These are phyloP conservation scores for Cercospora sesami DNA, from an alignment of 2,329 filamentous ascomycete species.

Conservation along the genomic window DNA sequence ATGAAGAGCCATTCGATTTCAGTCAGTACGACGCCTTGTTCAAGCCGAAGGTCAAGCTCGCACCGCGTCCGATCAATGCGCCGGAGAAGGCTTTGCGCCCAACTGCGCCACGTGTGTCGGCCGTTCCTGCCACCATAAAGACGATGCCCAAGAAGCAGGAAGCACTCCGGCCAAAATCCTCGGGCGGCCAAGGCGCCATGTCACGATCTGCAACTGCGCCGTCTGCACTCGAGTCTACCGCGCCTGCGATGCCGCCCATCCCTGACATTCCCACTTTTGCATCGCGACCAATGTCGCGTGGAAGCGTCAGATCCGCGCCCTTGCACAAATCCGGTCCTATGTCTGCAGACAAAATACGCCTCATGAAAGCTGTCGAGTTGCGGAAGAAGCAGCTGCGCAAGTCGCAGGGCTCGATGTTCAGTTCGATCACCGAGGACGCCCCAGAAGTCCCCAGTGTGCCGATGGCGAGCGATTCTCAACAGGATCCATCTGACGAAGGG, in stretches of 20 bases:
- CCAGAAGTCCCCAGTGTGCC: constrained; percentile 27
- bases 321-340: constrained; percentile 51
- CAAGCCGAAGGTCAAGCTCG: constrained; percentile 85
- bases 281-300: constrained; percentile 39
- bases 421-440: constrained; percentile 19
- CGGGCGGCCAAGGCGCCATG: constrained; percentile 32
- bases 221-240: constrained; percentile 11
- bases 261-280: constrained; percentile 38
- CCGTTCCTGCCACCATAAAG: constrained; percentile 34
- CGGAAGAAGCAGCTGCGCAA: constrained; percentile 72
- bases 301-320: constrained; percentile 47
- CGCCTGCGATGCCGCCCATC: constrained; percentile 38
- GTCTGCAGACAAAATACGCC: constrained; percentile 82
- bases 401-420: constrained; percentile 21
- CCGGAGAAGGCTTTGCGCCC: constrained; percentile 53
- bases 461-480: constrained; percentile 1
- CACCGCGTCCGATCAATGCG: constrained; percentile 69
- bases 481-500: constrained; percentile 21
- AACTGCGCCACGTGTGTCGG: constrained; percentile 53
- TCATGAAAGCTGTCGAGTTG: constrained; percentile 92
- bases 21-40: constrained; percentile 48
- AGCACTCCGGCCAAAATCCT: constrained; percentile 39
- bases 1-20: constrained; percentile 49
- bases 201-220: constrained; percentile 17
- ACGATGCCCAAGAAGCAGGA: constrained; percentile 35